A percentile compares a stretch with the other conserved stretches of the same genome.
phyloP scores from a whole-genome alignment of 768 basidiomycete species.

The Neoboletus subvelutipes region DNA sequence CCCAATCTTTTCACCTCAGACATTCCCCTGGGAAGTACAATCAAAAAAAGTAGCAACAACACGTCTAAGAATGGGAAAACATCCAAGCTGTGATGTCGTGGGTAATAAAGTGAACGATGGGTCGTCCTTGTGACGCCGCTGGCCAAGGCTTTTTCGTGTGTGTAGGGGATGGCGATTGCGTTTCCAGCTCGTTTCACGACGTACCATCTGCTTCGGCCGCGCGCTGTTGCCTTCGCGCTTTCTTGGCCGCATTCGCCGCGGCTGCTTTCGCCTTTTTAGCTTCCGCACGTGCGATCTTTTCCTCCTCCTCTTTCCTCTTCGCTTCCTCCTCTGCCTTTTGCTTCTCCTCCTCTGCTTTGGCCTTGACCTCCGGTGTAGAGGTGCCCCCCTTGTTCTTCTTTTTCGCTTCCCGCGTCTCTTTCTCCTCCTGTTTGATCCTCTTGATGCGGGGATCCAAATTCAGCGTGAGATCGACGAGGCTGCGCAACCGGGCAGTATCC shows the following conservation, averaged over 20 bases:
- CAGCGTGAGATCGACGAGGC: conserved; percentile 83
- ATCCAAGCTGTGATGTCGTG: not conserved
- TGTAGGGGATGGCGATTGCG: not conserved
- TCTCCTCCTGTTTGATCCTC: conserved; percentile 94
- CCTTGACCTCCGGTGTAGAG: conserved; percentile 48
- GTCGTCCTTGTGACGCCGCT: not conserved
- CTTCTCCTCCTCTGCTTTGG: conserved; percentile 55
- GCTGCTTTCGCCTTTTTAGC: conserved; percentile 85
- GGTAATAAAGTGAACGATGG: conserved; percentile 2
- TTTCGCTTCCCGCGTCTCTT: conserved; percentile 90
- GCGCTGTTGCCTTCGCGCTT: conserved; percentile 70
- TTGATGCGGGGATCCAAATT: conserved; percentile 92
- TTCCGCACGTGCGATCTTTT: conserved; percentile 70
- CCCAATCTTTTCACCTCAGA: conserved; percentile 5
- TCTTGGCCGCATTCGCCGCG: conserved; percentile 89
- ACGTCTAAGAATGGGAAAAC: not conserved
- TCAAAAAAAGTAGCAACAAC: conserved; percentile 10
- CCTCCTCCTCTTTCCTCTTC: conserved; percentile 79
- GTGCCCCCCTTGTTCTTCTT: conserved; percentile 55
- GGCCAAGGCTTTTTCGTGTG: not conserved
- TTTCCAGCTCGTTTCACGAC: conserved; percentile 4
- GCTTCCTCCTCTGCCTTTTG: conserved; percentile 68
- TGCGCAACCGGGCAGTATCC: conserved; percentile 86
- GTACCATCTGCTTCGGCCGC: conserved; percentile 40
- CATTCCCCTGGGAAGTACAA: not conserved